Evolutionary conservation across 75 land plant species (phyloP).

Genomic region (Pinus tabuliformis): DNA sequence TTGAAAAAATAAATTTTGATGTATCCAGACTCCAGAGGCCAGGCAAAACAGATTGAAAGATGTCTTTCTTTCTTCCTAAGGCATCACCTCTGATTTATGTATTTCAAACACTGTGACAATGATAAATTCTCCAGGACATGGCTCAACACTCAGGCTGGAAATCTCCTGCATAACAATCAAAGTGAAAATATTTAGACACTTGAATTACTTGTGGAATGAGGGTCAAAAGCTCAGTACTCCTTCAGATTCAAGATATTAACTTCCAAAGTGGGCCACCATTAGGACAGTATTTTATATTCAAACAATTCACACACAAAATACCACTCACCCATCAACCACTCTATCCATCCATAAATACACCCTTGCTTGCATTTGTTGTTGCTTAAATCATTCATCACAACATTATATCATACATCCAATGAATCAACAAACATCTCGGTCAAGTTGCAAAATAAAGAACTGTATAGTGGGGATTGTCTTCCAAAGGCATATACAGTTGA

Average conservation of each 20-base stretch:
- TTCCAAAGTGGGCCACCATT: too few relatives aligned
- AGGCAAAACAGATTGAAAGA: not conserved
- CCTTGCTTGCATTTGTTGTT: not conserved
- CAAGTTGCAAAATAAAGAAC: not conserved
- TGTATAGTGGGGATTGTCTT: not conserved
- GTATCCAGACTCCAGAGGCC: not conserved
- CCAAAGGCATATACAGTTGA: not conserved
- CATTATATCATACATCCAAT: not conserved
- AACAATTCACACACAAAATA: too few relatives aligned
- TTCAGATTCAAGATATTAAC: too few relatives aligned
- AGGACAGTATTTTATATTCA: too few relatives aligned
- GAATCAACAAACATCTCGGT: not conserved
- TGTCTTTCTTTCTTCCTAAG: not conserved
- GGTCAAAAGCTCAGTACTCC: too few relatives aligned
- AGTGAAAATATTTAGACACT: not conserved
- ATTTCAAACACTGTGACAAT: conserved; percentile 89
- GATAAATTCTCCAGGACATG: conserved; percentile 69
- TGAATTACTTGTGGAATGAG: not conserved
- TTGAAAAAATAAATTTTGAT: not conserved
- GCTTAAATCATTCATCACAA: not conserved
- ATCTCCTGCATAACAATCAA: conserved; percentile 57
- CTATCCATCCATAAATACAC: too few relatives aligned
- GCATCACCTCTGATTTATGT: conserved; percentile 54
- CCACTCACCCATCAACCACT: too few relatives aligned
- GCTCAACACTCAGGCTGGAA: conserved; percentile 92